Conservation (phyloP, 495 filamentous ascomycete genomes). For the Penicillium soppii region DNA sequence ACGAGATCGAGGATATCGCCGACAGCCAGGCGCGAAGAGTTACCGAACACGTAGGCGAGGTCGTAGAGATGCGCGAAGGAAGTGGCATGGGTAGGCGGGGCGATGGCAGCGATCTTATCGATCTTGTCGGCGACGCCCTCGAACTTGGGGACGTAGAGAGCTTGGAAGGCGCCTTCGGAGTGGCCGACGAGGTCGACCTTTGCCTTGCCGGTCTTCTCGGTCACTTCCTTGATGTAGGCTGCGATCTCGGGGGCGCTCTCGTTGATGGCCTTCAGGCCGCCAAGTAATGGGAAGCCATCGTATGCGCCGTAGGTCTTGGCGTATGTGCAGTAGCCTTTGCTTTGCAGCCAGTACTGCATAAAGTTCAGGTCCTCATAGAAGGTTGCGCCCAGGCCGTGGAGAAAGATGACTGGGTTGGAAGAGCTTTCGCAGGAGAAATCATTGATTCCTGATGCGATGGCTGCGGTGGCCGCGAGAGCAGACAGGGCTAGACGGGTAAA, state of each 20-base stretch:
- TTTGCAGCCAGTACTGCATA: constrained; percentile 50
- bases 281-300: constrained; percentile 43
- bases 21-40: constrained; percentile 31
- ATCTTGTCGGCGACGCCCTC: constrained; percentile 42
- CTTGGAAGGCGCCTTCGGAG: constrained; percentile 54
- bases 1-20: constrained; percentile 33
- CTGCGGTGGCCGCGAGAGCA: constrained; percentile 17
- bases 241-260: constrained; percentile 51
- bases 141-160: constrained; percentile 54
- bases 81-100: constrained; percentile 51
- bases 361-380: constrained; percentile 53
- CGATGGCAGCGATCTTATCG: constrained; percentile 49
- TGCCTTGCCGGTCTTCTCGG: constrained; percentile 36
- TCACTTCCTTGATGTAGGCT: constrained; percentile 44
- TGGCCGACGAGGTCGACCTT: constrained; percentile 55
- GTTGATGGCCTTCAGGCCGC: constrained; percentile 44
- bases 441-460: constrained; percentile 29
- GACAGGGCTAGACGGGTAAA: constrained; percentile 13
- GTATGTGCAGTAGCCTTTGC: constrained; percentile 52
- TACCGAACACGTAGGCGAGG: constrained; percentile 42
- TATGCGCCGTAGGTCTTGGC: constrained; percentile 53
- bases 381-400: constrained; percentile 54
- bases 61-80: constrained; percentile 47
- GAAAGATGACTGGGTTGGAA: constrained; percentile 48
- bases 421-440: constrained; percentile 41